Base-by-base conservation (phyloP, 768 basidiomycete species). In the Lactarius quietus region DNA sequence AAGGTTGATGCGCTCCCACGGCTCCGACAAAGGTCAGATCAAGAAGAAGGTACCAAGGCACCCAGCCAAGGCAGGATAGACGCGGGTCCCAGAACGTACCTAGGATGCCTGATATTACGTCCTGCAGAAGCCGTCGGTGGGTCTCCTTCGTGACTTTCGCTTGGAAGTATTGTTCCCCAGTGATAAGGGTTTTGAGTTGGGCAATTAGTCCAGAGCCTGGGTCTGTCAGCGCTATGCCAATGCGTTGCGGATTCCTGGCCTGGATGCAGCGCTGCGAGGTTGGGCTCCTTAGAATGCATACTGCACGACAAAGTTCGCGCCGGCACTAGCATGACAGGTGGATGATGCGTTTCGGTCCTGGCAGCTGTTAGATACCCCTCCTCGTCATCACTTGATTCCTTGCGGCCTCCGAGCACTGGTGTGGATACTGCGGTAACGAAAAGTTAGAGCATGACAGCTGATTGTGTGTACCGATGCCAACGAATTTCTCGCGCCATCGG, bases 71-170 rank as follows among this genome's bases (percentile, higher is more conserved):
- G 48, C 41, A 45, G 41, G 53, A 62, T 56, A 45, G 33, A 54
- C 35, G 35, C 48, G 51, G 26, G 38, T 31, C 26, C 57, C 35
- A 28, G 14, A n/a, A 33, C 48, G 65, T 62, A 54, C 61, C 65
- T 66, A 17, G 31, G 60, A 61, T 58, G 38, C 48, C 56, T 51
- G 38, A 52, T 7, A 61, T 65, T 65, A 61, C 55, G 38, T 65
- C 57, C 53, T 17, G 28, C 23, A 38, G 55, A n/a, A 41, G 36
- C 64, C 26, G 29, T 10, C 48, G 36, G 38, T 41, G 31, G 45
- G 26, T 33, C 20, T 45, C 55, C 39, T 29, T n/a, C n/a, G n/a
- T n/a, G 39, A n/a, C 45, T 41, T 31, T 33, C 31, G 64, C 29
- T 51, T 36, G 33, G 48, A 53, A n/a, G n/a, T n/a, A n/a, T n/a